Evolutionary conservation across 2,329 filamentous ascomycete genomes (phyloP).

Genomic region (Pseudogymnoascus sp.): DNA sequence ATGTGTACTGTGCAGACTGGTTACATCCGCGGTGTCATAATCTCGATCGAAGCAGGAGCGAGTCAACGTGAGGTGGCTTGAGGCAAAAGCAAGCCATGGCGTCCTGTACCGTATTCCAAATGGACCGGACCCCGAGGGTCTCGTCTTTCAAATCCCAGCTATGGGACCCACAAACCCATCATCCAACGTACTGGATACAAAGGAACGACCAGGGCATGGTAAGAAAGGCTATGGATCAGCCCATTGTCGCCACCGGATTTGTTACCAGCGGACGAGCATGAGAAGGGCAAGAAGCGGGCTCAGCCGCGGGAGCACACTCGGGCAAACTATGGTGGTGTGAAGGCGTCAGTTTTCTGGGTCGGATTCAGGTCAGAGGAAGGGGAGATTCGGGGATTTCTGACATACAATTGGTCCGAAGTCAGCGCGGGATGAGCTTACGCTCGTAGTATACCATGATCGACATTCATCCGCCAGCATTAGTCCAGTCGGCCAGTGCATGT

Average conservation of each 20-base stretch:
- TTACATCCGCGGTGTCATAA: background rate
- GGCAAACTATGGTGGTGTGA: background rate
- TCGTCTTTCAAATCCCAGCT: background rate
- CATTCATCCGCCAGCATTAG: slow-evolving; percentile 1
- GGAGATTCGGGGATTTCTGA: background rate
- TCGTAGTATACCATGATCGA: background rate
- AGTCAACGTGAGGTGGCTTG: slow-evolving; percentile 1
- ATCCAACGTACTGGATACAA: slow-evolving; percentile 6
- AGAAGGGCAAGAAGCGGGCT: slow-evolving; percentile 1
- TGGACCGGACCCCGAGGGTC: background rate
- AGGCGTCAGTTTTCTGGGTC: background rate
- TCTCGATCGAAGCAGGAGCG: background rate
- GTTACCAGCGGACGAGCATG: background rate
- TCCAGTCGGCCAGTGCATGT: background rate
- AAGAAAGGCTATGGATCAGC: background rate
- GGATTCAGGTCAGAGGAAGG: background rate
- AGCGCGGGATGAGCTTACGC: background rate
- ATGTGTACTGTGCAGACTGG: background rate
- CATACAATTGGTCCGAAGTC: background rate
- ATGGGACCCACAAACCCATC: background rate
- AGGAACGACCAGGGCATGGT: background rate
- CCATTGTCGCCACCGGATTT: background rate
- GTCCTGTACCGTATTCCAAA: background rate
- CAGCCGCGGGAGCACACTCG: background rate
- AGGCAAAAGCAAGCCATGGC: background rate